These are phyloP conservation scores for Lentinula aciculospora DNA, from an alignment of 768 basidiomycete genomes.

Conservation along the genomic window DNA sequence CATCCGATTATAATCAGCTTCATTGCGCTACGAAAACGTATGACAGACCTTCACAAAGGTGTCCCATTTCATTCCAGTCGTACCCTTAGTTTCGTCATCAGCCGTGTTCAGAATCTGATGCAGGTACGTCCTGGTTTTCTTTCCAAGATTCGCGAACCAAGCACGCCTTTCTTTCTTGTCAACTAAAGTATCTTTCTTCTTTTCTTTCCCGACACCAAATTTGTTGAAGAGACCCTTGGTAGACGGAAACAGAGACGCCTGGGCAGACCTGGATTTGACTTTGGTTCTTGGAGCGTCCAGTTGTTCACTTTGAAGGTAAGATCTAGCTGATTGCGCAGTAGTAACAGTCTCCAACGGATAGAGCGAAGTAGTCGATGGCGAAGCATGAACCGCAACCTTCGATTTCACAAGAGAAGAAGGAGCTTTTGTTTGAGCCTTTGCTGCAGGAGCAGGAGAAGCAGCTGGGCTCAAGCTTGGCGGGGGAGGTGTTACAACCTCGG, in stretches of 20 bases:
- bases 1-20: not conserved
- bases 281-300: slow-evolving; percentile 51
- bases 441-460: slow-evolving; percentile 12
- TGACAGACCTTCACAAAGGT: slow-evolving; percentile 60
- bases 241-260: slow-evolving; percentile 43
- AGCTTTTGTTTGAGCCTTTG: slow-evolving; percentile 8
- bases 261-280: slow-evolving; percentile 63
- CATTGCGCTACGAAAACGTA: not conserved
- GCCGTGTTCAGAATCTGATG: slow-evolving; percentile 57
- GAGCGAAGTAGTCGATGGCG: slow-evolving; percentile 25
- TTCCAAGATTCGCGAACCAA: slow-evolving; percentile 53
- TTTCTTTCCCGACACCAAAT: slow-evolving; percentile 31
- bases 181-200: slow-evolving; percentile 28
- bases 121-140: slow-evolving; percentile 56
- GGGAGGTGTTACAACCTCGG: slow-evolving; percentile 1
- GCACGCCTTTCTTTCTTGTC: slow-evolving; percentile 31
- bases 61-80: slow-evolving; percentile 71
- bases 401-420: slow-evolving; percentile 16
- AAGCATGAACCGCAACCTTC: slow-evolving; percentile 11
- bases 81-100: slow-evolving; percentile 49
- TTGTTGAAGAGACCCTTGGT: slow-evolving; percentile 44
- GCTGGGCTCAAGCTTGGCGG: slow-evolving; percentile 11
- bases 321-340: slow-evolving; percentile 62
- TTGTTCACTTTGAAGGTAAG: slow-evolving; percentile 56
- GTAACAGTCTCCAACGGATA: slow-evolving; percentile 37